Conservation (phyloP, 176 grass and related monocot genomes). For the Aegilops speltoides region DNA sequence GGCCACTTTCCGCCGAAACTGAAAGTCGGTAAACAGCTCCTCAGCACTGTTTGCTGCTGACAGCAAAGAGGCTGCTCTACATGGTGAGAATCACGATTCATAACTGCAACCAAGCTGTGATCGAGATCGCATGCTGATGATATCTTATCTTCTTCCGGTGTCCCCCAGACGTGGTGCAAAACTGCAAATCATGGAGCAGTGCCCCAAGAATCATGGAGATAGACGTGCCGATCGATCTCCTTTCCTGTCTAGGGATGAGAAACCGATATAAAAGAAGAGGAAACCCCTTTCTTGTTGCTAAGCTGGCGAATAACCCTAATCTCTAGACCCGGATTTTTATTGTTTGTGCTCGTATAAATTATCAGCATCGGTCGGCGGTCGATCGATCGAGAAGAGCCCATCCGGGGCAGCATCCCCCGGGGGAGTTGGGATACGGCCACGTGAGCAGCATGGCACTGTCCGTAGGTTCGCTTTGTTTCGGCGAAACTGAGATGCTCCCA, state of each 20-base stretch:
- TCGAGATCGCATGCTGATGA: too few species aligned
- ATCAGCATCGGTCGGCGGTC: not conserved
- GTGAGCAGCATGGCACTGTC: not conserved
- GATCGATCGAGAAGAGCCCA: not conserved
- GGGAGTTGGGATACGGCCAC: not conserved
- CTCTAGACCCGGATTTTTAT: not conserved
- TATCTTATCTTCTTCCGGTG: too few species aligned
- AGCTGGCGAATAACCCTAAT: not conserved
- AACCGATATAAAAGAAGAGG: not conserved
- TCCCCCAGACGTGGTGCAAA: not conserved
- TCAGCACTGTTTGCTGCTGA: too few species aligned
- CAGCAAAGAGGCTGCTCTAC: not conserved
- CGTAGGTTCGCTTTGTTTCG: too few species aligned
- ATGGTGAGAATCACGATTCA: not conserved
- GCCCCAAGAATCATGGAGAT: too few species aligned
- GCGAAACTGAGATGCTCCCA: too few species aligned
- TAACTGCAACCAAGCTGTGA: too few species aligned
- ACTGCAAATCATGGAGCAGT: not conserved
- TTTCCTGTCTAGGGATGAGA: not conserved
- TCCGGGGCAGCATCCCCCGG: not conserved
- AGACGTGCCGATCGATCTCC: not conserved
- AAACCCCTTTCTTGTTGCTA: not conserved
- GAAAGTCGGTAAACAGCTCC: not conserved
- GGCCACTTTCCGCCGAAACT: not conserved
- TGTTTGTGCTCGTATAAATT: not conserved